phyloP scores from a whole-genome alignment of 495 filamentous ascomycete species.

The Daldinia childiae region DNA sequence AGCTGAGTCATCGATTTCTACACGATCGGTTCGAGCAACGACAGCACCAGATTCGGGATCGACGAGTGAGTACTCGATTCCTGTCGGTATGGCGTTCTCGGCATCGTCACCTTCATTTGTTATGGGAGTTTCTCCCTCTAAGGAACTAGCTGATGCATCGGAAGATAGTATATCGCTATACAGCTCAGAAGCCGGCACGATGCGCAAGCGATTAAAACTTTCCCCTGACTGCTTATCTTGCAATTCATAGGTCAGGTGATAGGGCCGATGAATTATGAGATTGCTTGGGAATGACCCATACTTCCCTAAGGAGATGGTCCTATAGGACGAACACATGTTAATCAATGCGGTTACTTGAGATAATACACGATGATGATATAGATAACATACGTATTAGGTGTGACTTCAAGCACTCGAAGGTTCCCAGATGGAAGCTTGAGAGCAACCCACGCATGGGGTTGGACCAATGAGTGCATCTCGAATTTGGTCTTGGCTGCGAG shows the following conservation, averaged over 20 bases:
- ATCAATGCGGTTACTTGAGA: conserved; percentile 38
- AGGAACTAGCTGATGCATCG: conserved; percentile 47
- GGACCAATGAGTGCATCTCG: conserved; percentile 57
- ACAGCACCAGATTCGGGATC: conserved; percentile 61
- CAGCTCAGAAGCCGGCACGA: conserved; percentile 83
- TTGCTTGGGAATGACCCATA: conserved; percentile 89
- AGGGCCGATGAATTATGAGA: conserved; percentile 85
- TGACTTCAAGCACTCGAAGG: conserved; percentile 69
- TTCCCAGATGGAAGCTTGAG: conserved; percentile 74
- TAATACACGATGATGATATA: conserved; percentile 58
- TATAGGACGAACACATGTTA: conserved; percentile 47
- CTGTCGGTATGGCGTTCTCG: conserved; percentile 41
- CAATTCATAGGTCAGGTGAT: conserved; percentile 89
- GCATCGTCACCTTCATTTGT: conserved; percentile 48
- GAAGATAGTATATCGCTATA: conserved; percentile 80
- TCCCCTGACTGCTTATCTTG: conserved; percentile 70
- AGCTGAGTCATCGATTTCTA: conserved; percentile 80
- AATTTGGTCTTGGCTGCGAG: conserved; percentile 6
- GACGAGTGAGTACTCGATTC: conserved; percentile 54
- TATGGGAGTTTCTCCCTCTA: conserved; percentile 46
- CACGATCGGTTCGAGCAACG: conserved; percentile 79
- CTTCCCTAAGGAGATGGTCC: conserved; percentile 85
- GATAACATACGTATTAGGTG: conserved; percentile 77
- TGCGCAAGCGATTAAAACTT: conserved; percentile 68
- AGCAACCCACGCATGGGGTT: conserved; percentile 69